Evolutionary conservation across 2,329 filamentous ascomycete species (phyloP), one percentile per base, ranked within the genome.

Genomic region (Knoxdaviesia proteae): DNA sequence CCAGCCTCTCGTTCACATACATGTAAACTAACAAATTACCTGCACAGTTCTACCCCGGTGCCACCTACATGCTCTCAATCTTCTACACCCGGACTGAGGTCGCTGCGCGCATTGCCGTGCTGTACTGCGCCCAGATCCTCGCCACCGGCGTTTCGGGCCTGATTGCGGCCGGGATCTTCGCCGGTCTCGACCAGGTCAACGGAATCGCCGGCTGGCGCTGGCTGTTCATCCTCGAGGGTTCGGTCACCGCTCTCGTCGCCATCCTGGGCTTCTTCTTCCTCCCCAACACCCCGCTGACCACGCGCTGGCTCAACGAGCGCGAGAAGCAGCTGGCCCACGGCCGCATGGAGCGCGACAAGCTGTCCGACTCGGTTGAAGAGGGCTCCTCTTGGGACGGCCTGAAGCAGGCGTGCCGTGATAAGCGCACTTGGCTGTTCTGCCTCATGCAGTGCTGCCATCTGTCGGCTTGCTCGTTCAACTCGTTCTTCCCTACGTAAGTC

Each of bases 161-260:
- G n/a, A 62, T 78, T 29, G 69, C 71, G 2, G 72, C 71, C 1
- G 68, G 74, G 5, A 77, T 84, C 40, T 74, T 72, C 0, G 58
- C 60, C 11, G 67, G 71, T 36, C 66, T 80, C 46, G 63, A 74
- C 44, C 64, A 71, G 7, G 58, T 64, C 1, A 58, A 58, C 4
- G 75, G 71, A 1, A 58, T 77, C 3, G 55, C 62, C 1, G 77
- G 77, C 4, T 84, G 77, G 77, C 62, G 74, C 5, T 77, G 70
- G 69, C 65, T 82, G 30, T 83, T 83, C 55, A 72, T 82, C 39
- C 68, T 77, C 8, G 74, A 83, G 50, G 78, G 78, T 6, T 60
- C 63, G 5, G 59, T 59, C 30, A 62, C 59, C 2, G 53, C 60
- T 4, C 10, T 51, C 6, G 51, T 60, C 5, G 59, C 58, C 1